Base-by-base conservation (phyloP, 2,329 filamentous ascomycete species). In the Penicillium sp. region DNA sequence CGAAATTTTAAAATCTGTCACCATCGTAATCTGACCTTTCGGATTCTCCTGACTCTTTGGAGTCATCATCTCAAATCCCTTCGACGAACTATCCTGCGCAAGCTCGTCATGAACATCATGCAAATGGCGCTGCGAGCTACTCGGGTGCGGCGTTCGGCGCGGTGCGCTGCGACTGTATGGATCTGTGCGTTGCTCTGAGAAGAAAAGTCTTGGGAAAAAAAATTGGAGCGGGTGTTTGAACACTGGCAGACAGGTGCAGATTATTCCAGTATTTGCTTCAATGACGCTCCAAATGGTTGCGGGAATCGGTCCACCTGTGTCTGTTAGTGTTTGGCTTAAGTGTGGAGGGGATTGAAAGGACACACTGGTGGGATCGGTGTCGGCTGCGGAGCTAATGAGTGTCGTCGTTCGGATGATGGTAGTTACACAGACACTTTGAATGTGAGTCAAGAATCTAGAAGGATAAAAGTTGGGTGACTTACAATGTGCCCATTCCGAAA, bases 221-320 rank as follows among this genome's bases (percentile, higher is more conserved):
- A 54, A 51, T 30, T 56, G 49, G 7, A 73, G 61, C 1, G 67
- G 62, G n/a, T 63, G 61, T 33, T 68, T 63, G 41, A 68, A 64
- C 61, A 72, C 71, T 8, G 73, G 72, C 6, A 74, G 65, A 46
- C 70, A 74, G 13, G 72, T 68, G 47, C 51, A 55, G 21, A 57
- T 55, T 29, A 55, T 55, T 27, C 54, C 51, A 27, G 30, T 46
- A 18, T 57, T 69, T 21, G 65, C 62, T 61, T 75, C 73, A 26
- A 75, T 58, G 8, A 68, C 65, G 17, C 69, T 73, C 49, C 42
- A 51, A 2, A 41, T 23, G 27, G 30, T 36, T 13, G 29, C 42
- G 17, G 49, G 43, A 10, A 51, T 47, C 15, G 46, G 34, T n/a
- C 46, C 43, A 43, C 43, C 49, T 39, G 17, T 20, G 4, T 27